These are phyloP conservation scores for Mycena polygramma DNA, from an alignment of 768 basidiomycete genomes.

Conservation along the genomic window DNA sequence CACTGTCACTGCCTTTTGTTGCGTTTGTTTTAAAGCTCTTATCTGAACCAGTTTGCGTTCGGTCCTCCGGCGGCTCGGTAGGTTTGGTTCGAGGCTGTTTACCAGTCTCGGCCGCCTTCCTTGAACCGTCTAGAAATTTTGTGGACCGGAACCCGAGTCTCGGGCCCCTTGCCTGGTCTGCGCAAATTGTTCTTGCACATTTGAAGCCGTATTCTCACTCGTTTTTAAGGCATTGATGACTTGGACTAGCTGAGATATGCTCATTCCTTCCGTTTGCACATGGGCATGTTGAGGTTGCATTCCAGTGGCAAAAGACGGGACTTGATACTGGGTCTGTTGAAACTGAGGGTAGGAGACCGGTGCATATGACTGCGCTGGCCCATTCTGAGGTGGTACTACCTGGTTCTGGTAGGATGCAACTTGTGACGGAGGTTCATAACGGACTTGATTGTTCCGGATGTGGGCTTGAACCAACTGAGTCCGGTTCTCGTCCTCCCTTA, in stretches of 20 bases:
- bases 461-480: not conserved
- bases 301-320: not conserved
- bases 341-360: not conserved
- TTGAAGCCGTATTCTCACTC: too few species aligned
- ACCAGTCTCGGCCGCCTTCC: constrained; percentile 4
- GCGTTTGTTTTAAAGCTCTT: not conserved
- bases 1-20: not conserved
- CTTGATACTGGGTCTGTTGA: not conserved
- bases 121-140: constrained; percentile 8
- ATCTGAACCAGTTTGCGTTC: not conserved
- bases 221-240: not conserved
- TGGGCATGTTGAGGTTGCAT: not conserved
- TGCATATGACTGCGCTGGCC: too few species aligned
- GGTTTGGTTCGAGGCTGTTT: not conserved
- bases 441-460: too few species aligned
- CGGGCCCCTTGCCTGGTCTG: not conserved
- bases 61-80: constrained; percentile 11
- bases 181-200: not conserved
- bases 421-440: too few species aligned
- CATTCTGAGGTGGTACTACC: not conserved
- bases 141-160: not conserved
- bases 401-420: not conserved
- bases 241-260: not conserved
- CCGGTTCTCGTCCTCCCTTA: not conserved
- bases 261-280: not conserved